These are phyloP conservation scores for Wickerhamiella brachini DNA, from an alignment of 805 yeast species.

Conservation along the genomic window DNA sequence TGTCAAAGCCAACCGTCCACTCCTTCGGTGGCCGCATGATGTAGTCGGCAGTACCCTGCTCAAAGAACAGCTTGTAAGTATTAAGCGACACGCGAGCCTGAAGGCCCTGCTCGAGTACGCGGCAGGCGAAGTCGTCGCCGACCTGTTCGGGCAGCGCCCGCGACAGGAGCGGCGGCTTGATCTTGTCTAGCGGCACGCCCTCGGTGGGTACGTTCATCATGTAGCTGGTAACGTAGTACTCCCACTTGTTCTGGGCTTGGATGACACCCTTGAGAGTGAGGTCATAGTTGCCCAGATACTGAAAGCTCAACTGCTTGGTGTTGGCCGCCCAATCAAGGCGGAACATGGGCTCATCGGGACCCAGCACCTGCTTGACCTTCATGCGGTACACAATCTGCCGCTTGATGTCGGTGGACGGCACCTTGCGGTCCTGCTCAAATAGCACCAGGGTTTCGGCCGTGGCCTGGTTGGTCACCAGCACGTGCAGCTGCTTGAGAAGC, in stretches of 20 bases:
- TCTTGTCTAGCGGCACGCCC: slow-evolving; percentile 68
- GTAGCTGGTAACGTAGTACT: slow-evolving; percentile 84
- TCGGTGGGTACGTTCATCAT: slow-evolving; percentile 95
- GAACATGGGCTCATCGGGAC: slow-evolving; percentile 79
- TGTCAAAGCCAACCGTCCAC: slow-evolving; percentile 3
- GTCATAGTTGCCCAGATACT: slow-evolving; percentile 79
- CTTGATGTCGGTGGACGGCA: slow-evolving; percentile 54
- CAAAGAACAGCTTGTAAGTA: slow-evolving; percentile 70
- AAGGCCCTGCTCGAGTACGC: slow-evolving; percentile 53
- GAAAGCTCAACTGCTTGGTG: slow-evolving; percentile 45
- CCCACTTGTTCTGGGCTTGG: slow-evolving; percentile 72
- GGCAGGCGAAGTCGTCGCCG: slow-evolving; percentile 25
- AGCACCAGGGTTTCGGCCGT: slow-evolving; percentile 68
- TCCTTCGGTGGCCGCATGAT: slow-evolving; percentile 26
- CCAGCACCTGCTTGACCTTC: slow-evolving; percentile 68
- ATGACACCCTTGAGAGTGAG: slow-evolving; percentile 61
- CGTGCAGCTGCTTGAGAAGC: slow-evolving; percentile 72
- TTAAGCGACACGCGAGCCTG: slow-evolving; percentile 67
- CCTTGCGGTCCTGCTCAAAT: slow-evolving; percentile 68
- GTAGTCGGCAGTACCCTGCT: slow-evolving; percentile 63
- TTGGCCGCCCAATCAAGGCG: slow-evolving; percentile 57
- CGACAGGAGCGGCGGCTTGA: slow-evolving; percentile 68
- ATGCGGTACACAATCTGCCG: slow-evolving; percentile 85
- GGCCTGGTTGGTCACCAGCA: slow-evolving; percentile 63
- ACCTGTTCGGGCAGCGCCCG: slow-evolving; percentile 23